A percentile compares a stretch with the other conserved stretches of the same genome.
Conservation (phyloP, 2,329 filamentous ascomycete species). For the Stachybotrys chartarum region DNA sequence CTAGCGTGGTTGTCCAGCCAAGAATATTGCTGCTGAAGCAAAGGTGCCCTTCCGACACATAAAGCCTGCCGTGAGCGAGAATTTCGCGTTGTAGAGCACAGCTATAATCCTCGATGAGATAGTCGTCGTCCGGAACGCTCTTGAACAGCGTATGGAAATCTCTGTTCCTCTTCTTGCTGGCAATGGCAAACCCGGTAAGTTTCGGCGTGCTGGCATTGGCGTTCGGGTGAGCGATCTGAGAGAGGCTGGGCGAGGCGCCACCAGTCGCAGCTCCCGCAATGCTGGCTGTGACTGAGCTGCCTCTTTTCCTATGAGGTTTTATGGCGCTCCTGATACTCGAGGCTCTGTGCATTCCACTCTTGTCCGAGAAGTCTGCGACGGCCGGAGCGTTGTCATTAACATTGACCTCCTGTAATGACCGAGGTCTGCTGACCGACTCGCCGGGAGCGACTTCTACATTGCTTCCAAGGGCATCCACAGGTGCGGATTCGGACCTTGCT, state of each 20-base stretch:
- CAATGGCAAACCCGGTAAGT: slow-evolving; percentile 90
- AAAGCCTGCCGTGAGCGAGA: slow-evolving; percentile 83
- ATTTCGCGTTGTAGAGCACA: slow-evolving; percentile 95
- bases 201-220: slow-evolving; percentile 58
- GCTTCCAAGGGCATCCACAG: slow-evolving; percentile 34
- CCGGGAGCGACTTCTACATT: slow-evolving; percentile 22
- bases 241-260: slow-evolving; percentile 62
- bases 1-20: slow-evolving; percentile 93
- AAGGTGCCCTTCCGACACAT: slow-evolving; percentile 93
- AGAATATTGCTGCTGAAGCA: slow-evolving; percentile 99
- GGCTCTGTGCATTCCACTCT: slow-evolving; percentile 51
- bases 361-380: slow-evolving; percentile 55
- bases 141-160: slow-evolving; percentile 93
- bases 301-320: slow-evolving; percentile 63
- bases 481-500: slow-evolving; percentile 51
- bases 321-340: slow-evolving; percentile 61
- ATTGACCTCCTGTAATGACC: slow-evolving; percentile 43
- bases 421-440: slow-evolving; percentile 32
- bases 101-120: slow-evolving; percentile 96
- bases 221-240: slow-evolving; percentile 59
- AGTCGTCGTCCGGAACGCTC: slow-evolving; percentile 96
- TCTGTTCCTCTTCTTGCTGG: slow-evolving; percentile 89
- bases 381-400: slow-evolving; percentile 58
- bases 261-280: slow-evolving; percentile 48
- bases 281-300: slow-evolving; percentile 67